Evolutionary conservation across 441 rosid species (phyloP).

Genomic region (Gossypium gossypioides): DNA sequence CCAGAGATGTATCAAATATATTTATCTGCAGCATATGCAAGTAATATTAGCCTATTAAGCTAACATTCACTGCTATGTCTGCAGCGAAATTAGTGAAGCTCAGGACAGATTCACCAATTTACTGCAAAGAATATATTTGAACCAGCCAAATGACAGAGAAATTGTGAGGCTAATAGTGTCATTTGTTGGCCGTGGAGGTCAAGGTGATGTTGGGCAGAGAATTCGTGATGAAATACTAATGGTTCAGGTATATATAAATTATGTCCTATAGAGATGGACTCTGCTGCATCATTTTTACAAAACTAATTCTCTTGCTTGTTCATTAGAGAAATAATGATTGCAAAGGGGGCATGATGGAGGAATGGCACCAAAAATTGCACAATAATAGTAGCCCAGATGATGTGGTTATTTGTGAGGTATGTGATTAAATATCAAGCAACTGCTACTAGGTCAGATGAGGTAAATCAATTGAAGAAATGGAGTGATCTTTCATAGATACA

Average conservation of each 20-base stretch:
- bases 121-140: conserved; percentile 38
- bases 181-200: conserved; percentile 61
- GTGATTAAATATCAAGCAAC: conserved; percentile 6
- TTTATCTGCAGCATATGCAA: neutral
- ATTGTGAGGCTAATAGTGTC: conserved; percentile 48
- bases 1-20: neutral
- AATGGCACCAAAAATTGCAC: conserved; percentile 76
- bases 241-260: conserved; percentile 36
- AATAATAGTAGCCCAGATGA: conserved; percentile 67
- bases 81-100: conserved; percentile 70
- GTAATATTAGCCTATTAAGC: neutral
- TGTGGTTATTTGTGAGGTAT: conserved; percentile 66
- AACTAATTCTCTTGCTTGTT: conserved; percentile 7
- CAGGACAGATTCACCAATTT: conserved; percentile 52
- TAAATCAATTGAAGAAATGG: neutral
- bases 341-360: conserved; percentile 72
- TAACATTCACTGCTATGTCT: neutral
- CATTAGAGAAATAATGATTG: conserved; percentile 55
- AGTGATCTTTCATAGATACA: neutral
- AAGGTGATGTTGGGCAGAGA: conserved; percentile 66
- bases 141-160: conserved; percentile 45
- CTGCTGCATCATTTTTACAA: conserved; percentile 1
- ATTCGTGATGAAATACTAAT: conserved; percentile 63
- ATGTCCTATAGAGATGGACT: conserved; percentile 11
- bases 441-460: conserved; percentile 4